A percentile compares a stretch with the other conserved stretches of the same genome.
These are phyloP conservation scores for Uromyces viciae-fabae DNA, from an alignment of 1,284 basidiomycete genomes.

Conservation along the genomic window DNA sequence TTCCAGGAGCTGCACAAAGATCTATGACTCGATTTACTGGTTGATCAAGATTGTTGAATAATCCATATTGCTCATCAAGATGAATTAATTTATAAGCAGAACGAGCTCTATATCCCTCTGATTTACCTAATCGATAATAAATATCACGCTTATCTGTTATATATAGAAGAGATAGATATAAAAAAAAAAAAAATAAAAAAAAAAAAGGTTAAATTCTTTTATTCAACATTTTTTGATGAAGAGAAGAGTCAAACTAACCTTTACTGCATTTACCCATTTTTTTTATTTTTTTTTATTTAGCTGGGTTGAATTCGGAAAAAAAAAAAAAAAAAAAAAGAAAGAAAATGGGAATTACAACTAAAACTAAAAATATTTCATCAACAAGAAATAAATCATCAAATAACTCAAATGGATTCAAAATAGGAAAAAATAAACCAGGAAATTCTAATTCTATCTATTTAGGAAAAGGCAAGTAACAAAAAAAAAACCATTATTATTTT, in stretches of 20 bases:
- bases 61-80: conserved; percentile 59
- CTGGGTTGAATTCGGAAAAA: not conserved
- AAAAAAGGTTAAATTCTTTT: not conserved
- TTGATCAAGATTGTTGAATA: conserved; percentile 55
- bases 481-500: not conserved
- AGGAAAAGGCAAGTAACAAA: conserved; percentile 19
- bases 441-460: conserved; percentile 15
- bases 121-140: conserved; percentile 59
- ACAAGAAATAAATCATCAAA: not conserved
- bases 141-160: conserved; percentile 59
- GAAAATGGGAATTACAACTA: not conserved
- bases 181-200: not conserved
- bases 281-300: too few species aligned
- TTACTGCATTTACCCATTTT: conserved; percentile 45
- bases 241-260: conserved; percentile 9
- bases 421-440: conserved; percentile 22
- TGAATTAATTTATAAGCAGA: conserved; percentile 61
- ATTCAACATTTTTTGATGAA: not conserved
- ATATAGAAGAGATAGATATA: not conserved
- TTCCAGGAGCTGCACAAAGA: conserved; percentile 62
- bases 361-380: not conserved
- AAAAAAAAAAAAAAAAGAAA: not conserved
- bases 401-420: conserved; percentile 6
- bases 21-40: conserved; percentile 59
- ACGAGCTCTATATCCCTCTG: conserved; percentile 60